These are phyloP conservation scores for Hypoxylon trugodes DNA, from an alignment of 495 filamentous ascomycete species.

Conservation along the genomic window DNA sequence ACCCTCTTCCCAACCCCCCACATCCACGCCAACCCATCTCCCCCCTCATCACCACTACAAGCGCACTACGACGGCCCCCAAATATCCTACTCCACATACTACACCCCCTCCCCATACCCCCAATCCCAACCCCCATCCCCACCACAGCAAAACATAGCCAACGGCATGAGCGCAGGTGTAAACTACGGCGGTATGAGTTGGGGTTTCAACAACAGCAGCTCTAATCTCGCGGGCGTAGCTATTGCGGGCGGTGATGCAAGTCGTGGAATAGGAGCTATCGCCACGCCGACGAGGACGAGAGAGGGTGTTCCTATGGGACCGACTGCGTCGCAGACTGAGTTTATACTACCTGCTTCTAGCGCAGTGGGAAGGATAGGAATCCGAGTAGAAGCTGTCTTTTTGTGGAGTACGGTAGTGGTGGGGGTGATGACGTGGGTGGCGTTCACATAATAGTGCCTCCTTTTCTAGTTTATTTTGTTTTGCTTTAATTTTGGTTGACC, in stretches of 20 bases:
- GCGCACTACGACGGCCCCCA: too few species aligned
- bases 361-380: slow-evolving; percentile 1
- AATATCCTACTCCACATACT: not conserved
- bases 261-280: not conserved
- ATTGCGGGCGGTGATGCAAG: not conserved
- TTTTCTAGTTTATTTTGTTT: not conserved
- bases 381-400: not conserved
- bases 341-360: slow-evolving; percentile 5
- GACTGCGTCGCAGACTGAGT: not conserved
- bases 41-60: too few species aligned
- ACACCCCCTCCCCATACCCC: not conserved
- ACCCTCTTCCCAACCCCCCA: slow-evolving; percentile 20
- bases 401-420: not conserved
- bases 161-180: not conserved
- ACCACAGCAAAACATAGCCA: not conserved
- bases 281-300: slow-evolving; percentile 1
- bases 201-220: slow-evolving; percentile 19
- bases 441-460: not conserved
- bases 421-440: slow-evolving; percentile 1
- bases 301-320: not conserved
- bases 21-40: not conserved
- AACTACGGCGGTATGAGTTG: slow-evolving; percentile 5
- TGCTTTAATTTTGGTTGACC: not conserved
- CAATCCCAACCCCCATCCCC: not conserved
- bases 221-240: not conserved